Base-by-base conservation (phyloP, 2,329 filamentous ascomycete genomes). In the Pseudogymnoascus sp. region DNA sequence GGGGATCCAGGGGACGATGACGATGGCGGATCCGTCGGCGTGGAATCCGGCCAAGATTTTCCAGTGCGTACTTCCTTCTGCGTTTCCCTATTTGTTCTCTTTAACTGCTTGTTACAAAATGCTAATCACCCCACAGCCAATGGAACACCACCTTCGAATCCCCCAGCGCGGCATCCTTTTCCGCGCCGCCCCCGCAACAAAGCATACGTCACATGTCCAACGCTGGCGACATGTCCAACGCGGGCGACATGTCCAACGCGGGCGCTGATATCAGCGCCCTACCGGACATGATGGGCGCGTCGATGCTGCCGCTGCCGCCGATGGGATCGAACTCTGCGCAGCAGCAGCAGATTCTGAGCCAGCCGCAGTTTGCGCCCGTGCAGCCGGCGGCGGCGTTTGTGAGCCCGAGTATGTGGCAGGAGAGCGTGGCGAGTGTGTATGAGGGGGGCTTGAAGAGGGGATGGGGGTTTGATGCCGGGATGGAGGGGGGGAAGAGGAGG, bases 91-190 rank as follows among this genome's bases (percentile, higher is more conserved):
- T 38, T 38, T 18, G 8, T 38, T 1, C 6, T 43, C 14, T 22
- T 9, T 30, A 9, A 43, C 28, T 47, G 64, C n/a, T n/a, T n/a
- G n/a, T n/a, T n/a, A 70, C 64, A 68, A 60, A 35, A 47, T 62
- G 60, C 68, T 74, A 66, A 78, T 64, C 59, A 25, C 37, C 6
- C 43, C 66, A 64, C 69, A 96, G 92, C 74, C 91, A 96, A 79
- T 97, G 93, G 92, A 92, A 96, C 74, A 87, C 89, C 70, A 92
- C 93, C 66, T 97, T 97, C 77, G 90, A 91, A 79, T 89, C 70
- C 70, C 69, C 65, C 68, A 69, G 67, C 67, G 64, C 66, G 63
- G 65, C 62, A 22, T 14, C 50, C n/a, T 14, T 34, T 6, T 6
- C 47, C n/a, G 8, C 12, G 14, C 8, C 4, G 2, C 22, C 47